These are phyloP conservation scores for Paecilomyces fulvus DNA, from an alignment of 2,329 filamentous ascomycete species.

Conservation along the genomic window DNA sequence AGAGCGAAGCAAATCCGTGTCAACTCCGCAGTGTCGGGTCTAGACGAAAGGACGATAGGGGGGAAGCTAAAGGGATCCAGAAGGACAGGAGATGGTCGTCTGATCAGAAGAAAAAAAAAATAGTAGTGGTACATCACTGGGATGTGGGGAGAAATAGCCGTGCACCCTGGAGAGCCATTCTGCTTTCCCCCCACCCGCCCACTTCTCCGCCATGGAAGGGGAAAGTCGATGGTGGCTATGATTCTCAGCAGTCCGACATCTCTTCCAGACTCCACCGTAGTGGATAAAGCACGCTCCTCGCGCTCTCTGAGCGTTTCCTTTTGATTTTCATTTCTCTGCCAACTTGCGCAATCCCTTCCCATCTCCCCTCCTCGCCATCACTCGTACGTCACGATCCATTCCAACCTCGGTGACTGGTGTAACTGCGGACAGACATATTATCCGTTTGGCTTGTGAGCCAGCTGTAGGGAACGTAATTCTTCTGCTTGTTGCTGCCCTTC, in stretches of 20 bases:
- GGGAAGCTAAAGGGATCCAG: slow-evolving; percentile 3
- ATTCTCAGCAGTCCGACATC: not conserved
- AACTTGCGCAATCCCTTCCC: slow-evolving; percentile 3
- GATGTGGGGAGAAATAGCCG: not conserved
- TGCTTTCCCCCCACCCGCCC: slow-evolving; percentile 17
- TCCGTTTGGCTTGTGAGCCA: not conserved
- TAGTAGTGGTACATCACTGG: not conserved
- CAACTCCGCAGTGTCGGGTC: not conserved
- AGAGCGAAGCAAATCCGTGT: not conserved
- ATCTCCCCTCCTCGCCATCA: slow-evolving; percentile 5
- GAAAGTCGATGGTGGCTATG: slow-evolving; percentile 1
- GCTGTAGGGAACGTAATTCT: not conserved
- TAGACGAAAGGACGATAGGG: slow-evolving; percentile 4
- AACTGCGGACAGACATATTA: not conserved
- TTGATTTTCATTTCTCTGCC: slow-evolving; percentile 9
- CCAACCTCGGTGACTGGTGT: not conserved
- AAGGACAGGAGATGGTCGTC: slow-evolving; percentile 15
- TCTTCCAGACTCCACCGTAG: slow-evolving; percentile 10
- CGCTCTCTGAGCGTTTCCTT: slow-evolving; percentile 7
- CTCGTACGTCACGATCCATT: slow-evolving; percentile 15
- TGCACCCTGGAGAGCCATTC: not conserved
- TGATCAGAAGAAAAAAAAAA: slow-evolving; percentile 22
- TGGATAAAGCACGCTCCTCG: slow-evolving; percentile 16
- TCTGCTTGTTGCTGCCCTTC: not conserved
- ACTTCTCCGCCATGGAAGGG: slow-evolving; percentile 18